Evolutionary conservation across 176 grass and related monocot genomes (phyloP), one percentile per base, ranked within the genome.

Genomic region (Aegilops longissima): DNA sequence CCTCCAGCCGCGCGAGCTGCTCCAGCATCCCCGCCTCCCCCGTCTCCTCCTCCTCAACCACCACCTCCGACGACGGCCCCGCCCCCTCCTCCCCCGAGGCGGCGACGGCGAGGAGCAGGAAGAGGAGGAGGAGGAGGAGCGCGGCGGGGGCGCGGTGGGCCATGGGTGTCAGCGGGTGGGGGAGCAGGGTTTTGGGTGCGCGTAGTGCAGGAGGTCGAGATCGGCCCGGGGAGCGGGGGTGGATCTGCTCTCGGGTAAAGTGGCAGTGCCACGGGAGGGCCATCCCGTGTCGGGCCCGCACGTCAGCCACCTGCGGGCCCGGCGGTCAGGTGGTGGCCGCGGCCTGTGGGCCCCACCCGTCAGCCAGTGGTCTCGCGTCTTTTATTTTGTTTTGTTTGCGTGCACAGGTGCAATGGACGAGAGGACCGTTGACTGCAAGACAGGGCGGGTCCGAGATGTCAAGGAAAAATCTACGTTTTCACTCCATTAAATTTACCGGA

Each of bases 1-100:
- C 80, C 91, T 97, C 90, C 35, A 97, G 86, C 80, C 83, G 82
- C 52, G 70, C 73, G 61, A 95, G 79, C 76, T 91, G 86, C 56
- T 83, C 90, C 20, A 94, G 52, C 34, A 87, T 51, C 21, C 79
- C 85, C 64, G 87, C 34, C 27, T 47, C 63, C 42, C 20, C 14
- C 24, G 9, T 54, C 56, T 54, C 78, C 42, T 75, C 78, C 42
- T 75, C 21, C 61, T 16, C 24, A 9, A 13, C 76, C 29, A 45
- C 70, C 24, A 13, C 14, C 38, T 4, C 63, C 1, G 44, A 11
- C 52, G 52, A 0, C 1, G 23, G 21, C 1, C 5, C 18, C 24
- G 72, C 49, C 7, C 16, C 59, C 33, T 52, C 79, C 52, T 80
- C 73, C 29, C 24, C 24, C 12, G 72, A 44, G 4, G 40, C 42